Evolutionary conservation across 371 early-diverging fungal species (phyloP), one percentile per base, ranked within the genome.

Genomic region (Catenaria anguillulae): DNA sequence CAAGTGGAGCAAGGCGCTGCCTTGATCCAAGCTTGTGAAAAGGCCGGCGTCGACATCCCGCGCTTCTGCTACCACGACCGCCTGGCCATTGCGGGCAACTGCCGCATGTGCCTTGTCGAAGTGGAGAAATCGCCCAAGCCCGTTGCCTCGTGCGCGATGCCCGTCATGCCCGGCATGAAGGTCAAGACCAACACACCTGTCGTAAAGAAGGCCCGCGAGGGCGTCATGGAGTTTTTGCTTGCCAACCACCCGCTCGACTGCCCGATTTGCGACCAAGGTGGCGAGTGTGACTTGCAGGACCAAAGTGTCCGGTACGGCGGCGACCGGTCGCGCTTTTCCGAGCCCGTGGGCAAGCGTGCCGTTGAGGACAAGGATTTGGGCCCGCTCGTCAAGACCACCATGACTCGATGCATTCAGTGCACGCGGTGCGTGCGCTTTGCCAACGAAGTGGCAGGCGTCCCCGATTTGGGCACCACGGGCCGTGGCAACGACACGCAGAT

Each of bases 391-490:
- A 90, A 90, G 74, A 97, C 95, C 31, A 81, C 81, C 58, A 97
- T 97, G 97, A 97, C 88, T 43, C 85, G 97, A 65, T 97, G 97
- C 80, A 97, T 97, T 75, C 97, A 97, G 71, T 97, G 97, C 84
- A 97, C 97, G 31, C 88, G 97, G 66, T 97, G 97, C 70, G 97
- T 97, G 63, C 88, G 97, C 66, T 97, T 97, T 63, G 87, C 96
- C 54, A 97, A 93, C 77, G 97, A 97, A 75, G 87, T 97, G 48
- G 97, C 96, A 55, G 97, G 97, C 52, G 90, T 88, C 50, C 83
- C 82, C 65, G 97, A 94, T 71, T 82, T 97, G 54, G 97, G 97
- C 65, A 93, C 97, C 23, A 82, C 86, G 54, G 96, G 97, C 37
- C 79, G 97, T 60, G 96, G 97, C 70, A 93, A 93, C 74, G 92